phyloP scores from a whole-genome alignment of 129 eudicot species.

The Helichrysum umbraculigerum region DNA sequence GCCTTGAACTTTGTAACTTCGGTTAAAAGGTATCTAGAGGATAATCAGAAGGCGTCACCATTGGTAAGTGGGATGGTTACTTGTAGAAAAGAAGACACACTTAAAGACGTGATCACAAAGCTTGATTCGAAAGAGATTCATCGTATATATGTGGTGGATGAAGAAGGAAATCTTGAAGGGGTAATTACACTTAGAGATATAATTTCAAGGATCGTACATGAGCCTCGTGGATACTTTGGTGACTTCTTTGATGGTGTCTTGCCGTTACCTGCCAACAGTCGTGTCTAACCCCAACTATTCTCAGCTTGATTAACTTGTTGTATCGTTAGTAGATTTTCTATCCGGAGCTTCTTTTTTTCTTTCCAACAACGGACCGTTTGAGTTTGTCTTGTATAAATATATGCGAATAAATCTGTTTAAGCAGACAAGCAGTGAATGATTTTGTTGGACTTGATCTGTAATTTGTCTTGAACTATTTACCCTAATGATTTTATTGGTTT shows the following conservation, averaged over 20 bases:
- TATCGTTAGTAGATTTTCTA: not conserved
- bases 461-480: not conserved
- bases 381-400: constrained; percentile 26
- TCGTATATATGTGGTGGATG: constrained; percentile 80
- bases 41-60: constrained; percentile 51
- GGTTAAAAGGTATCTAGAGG: constrained; percentile 58
- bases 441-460: constrained; percentile 15
- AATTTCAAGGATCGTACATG: constrained; percentile 86
- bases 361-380: constrained; percentile 13
- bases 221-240: constrained; percentile 93
- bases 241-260: constrained; percentile 92
- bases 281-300: constrained; percentile 49
- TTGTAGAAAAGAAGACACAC: constrained; percentile 60
- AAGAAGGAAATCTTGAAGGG: constrained; percentile 72
- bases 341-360: not conserved
- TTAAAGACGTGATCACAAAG: constrained; percentile 60
- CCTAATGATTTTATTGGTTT: not conserved
- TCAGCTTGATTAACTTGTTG: constrained; percentile 10
- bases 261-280: constrained; percentile 80
- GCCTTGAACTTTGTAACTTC: constrained; percentile 82
- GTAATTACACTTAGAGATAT: constrained; percentile 89
- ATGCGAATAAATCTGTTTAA: constrained; percentile 21
- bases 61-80: constrained; percentile 69
- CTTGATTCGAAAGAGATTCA: constrained; percentile 81
- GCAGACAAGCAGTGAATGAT: not conserved